Evolutionary conservation across 176 grass and related monocot species (phyloP), one percentile per base, ranked within the genome.

Genomic region (Triticum timopheevii): DNA sequence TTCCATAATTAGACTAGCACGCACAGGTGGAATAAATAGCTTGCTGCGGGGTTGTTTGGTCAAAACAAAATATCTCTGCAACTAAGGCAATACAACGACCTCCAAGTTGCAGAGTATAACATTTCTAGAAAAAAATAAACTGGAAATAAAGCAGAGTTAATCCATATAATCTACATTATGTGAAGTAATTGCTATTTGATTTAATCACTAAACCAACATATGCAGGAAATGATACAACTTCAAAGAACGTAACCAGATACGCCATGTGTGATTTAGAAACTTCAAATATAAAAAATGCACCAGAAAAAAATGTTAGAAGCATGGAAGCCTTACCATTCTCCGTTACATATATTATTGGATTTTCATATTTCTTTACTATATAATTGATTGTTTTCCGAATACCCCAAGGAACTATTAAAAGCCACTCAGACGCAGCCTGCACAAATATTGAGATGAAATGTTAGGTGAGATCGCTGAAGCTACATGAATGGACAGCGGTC

Each of bases 351-450:
- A 98, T 90, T 85, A 52, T 74, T 64, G 93, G 93, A 78, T 91
- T 93, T 40, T 86, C 54, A 16, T 98, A 96, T 79, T 61, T 92
- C 75, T 90, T 94, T 67, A 76, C 84, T 73, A 94, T 59, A 85
- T 98, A 90, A 80, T 84, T 93, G 66, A 98, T 94, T 79, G 78
- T 27, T 88, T 90, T 98, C 36, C 17, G 87, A 35, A 98, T 80
- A 33, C 97, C 97, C 97, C 97, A 98, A 89, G 97, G 97, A 81
- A 98, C 93, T 78, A 96, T 94, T 68, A 91, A 93, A 85, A 98
- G 93, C 97, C 97, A 98, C 69, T 92, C 84, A 27, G 97, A 98
- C 84, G 93, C 97, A 62, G 97, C 97, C 97, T 98, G 92, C 65
- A 82, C 36, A 90, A 88, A 87, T 89, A 64, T 73, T 69, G 13